These are phyloP conservation scores for Trypanosoma platydactyli DNA, from an alignment of 208 protist species.

Conservation along the genomic window DNA sequence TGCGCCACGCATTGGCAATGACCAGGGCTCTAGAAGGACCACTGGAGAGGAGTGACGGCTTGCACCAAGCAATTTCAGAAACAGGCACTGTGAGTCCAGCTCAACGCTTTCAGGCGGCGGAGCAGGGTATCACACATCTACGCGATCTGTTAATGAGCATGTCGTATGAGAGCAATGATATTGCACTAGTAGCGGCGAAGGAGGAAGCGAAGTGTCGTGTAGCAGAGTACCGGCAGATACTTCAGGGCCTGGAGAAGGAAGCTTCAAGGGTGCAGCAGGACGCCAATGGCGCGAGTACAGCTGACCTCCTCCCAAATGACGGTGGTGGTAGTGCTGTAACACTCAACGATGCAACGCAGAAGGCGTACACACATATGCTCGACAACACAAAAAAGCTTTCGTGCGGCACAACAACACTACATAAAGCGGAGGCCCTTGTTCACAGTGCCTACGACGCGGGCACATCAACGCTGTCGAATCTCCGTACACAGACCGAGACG, in stretches of 20 bases:
- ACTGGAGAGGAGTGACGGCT: slow-evolving; percentile 28
- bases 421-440: slow-evolving; percentile 61
- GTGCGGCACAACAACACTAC: slow-evolving; percentile 50
- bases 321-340: slow-evolving; percentile 22
- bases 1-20: slow-evolving; percentile 17
- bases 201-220: slow-evolving; percentile 39
- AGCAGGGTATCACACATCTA: slow-evolving; percentile 46
- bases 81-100: slow-evolving; percentile 30
- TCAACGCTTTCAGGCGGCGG: slow-evolving; percentile 14
- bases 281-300: slow-evolving; percentile 47
- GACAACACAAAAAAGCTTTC: slow-evolving; percentile 60
- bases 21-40: slow-evolving; percentile 30
- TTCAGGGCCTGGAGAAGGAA: slow-evolving; percentile 40
- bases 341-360: slow-evolving; percentile 44
- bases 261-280: slow-evolving; percentile 39
- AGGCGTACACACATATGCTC: slow-evolving; percentile 41
- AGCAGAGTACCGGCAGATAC: slow-evolving; percentile 34
- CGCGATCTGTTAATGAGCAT: slow-evolving; percentile 73
- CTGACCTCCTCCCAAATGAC: slow-evolving; percentile 54
- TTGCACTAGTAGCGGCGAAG: slow-evolving; percentile 20
- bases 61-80: slow-evolving; percentile 49
- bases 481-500: slow-evolving; percentile 68
- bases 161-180: slow-evolving; percentile 63
- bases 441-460: slow-evolving; percentile 50
- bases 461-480: slow-evolving; percentile 36